Conservation (phyloP, 2,329 filamentous ascomycete genomes). For the Penicillium sp. region DNA sequence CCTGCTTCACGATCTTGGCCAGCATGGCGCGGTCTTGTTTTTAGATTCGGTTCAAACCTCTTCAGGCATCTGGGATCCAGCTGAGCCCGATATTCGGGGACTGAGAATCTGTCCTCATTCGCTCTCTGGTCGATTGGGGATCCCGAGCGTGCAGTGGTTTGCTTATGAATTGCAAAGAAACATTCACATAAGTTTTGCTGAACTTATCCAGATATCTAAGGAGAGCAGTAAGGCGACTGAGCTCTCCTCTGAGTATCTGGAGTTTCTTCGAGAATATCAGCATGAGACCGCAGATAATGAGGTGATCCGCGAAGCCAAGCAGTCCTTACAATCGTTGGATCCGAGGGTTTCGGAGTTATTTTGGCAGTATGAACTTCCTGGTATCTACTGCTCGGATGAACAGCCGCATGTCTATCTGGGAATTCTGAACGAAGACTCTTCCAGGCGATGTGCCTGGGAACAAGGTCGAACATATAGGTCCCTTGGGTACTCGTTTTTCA, state of each 20-base stretch:
- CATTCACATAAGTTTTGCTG: conserved; percentile 27
- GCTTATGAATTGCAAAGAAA: conserved; percentile 42
- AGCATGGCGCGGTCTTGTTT: conserved; percentile 62
- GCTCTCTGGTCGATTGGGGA: conserved; percentile 34
- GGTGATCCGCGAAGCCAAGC: neutral
- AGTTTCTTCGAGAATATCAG: conserved; percentile 40
- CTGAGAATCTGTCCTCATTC: conserved; percentile 38
- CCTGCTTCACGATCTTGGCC: conserved; percentile 68
- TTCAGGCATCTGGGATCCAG: conserved; percentile 10
- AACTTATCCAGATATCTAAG: conserved; percentile 35
- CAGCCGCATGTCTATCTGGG: conserved; percentile 61
- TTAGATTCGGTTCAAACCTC: conserved; percentile 60
- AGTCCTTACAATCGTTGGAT: conserved; percentile 38
- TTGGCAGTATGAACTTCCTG: conserved; percentile 40
- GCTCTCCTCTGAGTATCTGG: conserved; percentile 22
- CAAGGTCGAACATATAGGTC: conserved; percentile 51
- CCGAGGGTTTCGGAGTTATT: conserved; percentile 53
- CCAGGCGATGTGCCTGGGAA: conserved; percentile 58
- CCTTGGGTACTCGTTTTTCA: conserved; percentile 56
- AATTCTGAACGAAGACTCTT: conserved; percentile 58
- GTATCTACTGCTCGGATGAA: conserved; percentile 17
- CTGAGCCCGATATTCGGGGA: conserved; percentile 29
- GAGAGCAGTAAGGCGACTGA: conserved; percentile 13
- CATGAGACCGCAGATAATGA: neutral
- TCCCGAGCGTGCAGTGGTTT: conserved; percentile 35